Percentiles rank a stretch among this genome's conserved stretches.
Conservation (phyloP, 2,329 filamentous ascomycete genomes). For the Monosporascus sp. region DNA sequence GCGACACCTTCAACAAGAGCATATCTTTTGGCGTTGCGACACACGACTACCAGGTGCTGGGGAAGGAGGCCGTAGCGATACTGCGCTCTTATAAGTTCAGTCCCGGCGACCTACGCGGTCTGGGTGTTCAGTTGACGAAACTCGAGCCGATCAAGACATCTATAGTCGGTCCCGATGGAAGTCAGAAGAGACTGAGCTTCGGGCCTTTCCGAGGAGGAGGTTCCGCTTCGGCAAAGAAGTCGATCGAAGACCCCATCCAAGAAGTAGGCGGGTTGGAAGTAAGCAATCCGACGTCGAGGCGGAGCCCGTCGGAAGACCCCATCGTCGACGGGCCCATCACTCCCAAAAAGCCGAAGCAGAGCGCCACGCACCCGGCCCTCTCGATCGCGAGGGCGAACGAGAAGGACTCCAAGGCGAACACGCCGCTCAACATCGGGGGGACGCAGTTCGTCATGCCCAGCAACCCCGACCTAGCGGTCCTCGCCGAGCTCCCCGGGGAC, state of each 20-base stretch:
- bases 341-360: constrained; percentile 43
- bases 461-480: constrained; percentile 73
- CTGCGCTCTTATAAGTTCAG: constrained; percentile 77
- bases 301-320: constrained; percentile 38
- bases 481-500: constrained; percentile 78
- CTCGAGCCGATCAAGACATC: constrained; percentile 70
- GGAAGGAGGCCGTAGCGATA: constrained; percentile 79
- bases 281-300: constrained; percentile 25
- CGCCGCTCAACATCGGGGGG: constrained; percentile 70
- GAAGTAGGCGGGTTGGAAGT: constrained; percentile 34
- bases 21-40: constrained; percentile 77
- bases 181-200: constrained; percentile 76
- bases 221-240: constrained; percentile 33
- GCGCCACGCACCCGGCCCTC: constrained; percentile 45
- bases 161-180: constrained; percentile 57
- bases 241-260: constrained; percentile 40
- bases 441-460: constrained; percentile 90
- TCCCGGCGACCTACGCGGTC: constrained; percentile 85
- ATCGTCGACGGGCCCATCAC: constrained; percentile 52
- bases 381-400: constrained; percentile 45
- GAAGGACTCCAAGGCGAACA: constrained; percentile 52
- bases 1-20: constrained; percentile 91
- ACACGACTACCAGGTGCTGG: constrained; percentile 63
- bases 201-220: constrained; percentile 39
- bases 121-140: constrained; percentile 91